Base-by-base conservation (phyloP, 1,284 basidiomycete species). In the Marasmius oreades region DNA sequence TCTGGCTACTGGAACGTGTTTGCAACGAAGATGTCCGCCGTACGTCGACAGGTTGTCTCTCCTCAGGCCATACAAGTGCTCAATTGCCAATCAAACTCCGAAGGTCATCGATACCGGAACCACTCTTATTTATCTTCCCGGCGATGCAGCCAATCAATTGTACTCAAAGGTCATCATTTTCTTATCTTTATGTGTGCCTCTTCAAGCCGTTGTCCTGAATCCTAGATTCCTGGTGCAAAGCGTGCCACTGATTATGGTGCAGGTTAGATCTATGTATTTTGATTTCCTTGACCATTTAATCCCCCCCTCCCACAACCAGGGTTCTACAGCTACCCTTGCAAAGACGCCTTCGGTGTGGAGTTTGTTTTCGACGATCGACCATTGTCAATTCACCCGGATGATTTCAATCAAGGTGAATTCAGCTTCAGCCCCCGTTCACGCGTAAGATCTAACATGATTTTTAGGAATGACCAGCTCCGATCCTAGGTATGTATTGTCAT, bases 51-150 rank as follows among this genome's bases (percentile, higher is more conserved):
- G 14, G 16, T 10, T 18, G n/a, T 31, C 28, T 31, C 23, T 23
- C 20, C n/a, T 53, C 18, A 20, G 23, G 20, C 47, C 31, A 48
- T 42, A 43, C 23, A 4, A n/a, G n/a, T n/a, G n/a, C 50, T 10
- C 16, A 48, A 31, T 33, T 51, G 52, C 39, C 42, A 24, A 47
- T 20, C n/a, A 31, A 45, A 43, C 48, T 56, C 4, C 53, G n/a
- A n/a, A 85, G 81, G 80, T 79, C 18, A 76, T 86, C 56, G 85
- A 86, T 63, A 84, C 82, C 0, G 84, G 85, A 7, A 83, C 82
- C 1, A 78, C 81, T 5, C 69, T 84, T 26, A 78, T 85, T 43
- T 85, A 85, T 64, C 51, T 84, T 6, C 79, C 83, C 1, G 61
- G 68, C 24, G 34, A 59, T 0, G 57, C 77, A 16, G 76, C 75